Percentiles rank a stretch among this genome's conserved stretches.
phyloP scores from a whole-genome alignment of 1,139 yeast genomes.

The Suhomyces anneliseae region DNA sequence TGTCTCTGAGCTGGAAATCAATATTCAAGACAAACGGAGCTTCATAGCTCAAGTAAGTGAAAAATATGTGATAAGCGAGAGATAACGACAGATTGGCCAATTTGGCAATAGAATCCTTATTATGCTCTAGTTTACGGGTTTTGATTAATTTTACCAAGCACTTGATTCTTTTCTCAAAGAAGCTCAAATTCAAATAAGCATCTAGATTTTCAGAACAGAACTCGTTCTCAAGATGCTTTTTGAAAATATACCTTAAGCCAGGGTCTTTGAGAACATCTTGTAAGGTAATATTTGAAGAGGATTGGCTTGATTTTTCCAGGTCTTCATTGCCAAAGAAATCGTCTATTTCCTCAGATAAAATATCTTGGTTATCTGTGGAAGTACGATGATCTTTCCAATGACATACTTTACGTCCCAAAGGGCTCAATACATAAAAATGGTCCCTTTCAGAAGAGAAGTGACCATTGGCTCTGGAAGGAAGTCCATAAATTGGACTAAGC shows the following conservation, averaged over 20 bases:
- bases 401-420: conserved; percentile 20
- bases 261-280: conserved; percentile 67
- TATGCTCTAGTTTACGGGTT: conserved; percentile 8
- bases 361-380: background rate
- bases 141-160: conserved; percentile 21
- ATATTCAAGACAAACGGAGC: conserved; percentile 75
- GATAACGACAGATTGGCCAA: conserved; percentile 54
- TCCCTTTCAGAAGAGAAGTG: conserved; percentile 18
- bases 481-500: conserved; percentile 38
- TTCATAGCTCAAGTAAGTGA: conserved; percentile 65
- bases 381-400: conserved; percentile 20
- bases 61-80: conserved; percentile 61
- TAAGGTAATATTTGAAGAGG: conserved; percentile 20
- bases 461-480: conserved; percentile 13
- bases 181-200: conserved; percentile 60
- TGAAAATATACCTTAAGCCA: conserved; percentile 70
- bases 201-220: conserved; percentile 76
- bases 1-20: conserved; percentile 54
- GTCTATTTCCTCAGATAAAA: background rate
- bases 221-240: conserved; percentile 59
- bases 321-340: background rate
- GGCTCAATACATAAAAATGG: conserved; percentile 23
- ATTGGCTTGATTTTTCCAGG: background rate
- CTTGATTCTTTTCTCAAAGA: conserved; percentile 29
- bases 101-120: conserved; percentile 27